Base-by-base conservation (phyloP, 2,329 filamentous ascomycete genomes). In the Aureobasidium sp. region DNA sequence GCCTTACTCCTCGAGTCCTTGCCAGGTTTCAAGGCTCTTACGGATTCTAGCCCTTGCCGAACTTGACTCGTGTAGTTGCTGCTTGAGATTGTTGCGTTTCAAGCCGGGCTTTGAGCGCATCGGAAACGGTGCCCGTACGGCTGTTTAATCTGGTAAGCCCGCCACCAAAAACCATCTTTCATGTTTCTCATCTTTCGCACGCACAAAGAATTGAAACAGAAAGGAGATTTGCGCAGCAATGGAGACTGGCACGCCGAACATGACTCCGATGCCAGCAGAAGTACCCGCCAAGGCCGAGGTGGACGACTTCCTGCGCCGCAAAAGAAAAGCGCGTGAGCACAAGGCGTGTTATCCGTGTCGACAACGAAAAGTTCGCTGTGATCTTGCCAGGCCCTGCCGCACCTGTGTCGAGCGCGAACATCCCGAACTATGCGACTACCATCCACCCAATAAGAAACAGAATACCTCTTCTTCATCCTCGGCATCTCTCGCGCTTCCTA, bases 331-430 rank as follows among this genome's bases (percentile, higher is more conserved):
- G 47, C 70, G 78, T 31, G 77, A 79, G 69, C 78, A 80, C 70
- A 80, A 79, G 71, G 77, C 77, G 47, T 79, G 78, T 67, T 79
- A 79, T 67, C 77, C 77, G 58, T 80, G 78, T 67, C 71, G 77
- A 45, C 77, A 73, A 64, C 65, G 72, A 9, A 74, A 74, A 64
- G 72, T 74, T 40, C 78, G 76, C 67, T 79, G 78, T 70, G 77
- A 79, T 65, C 67, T 74, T 11, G 68, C 67, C 46, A 67, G 77
- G 73, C 78, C 78, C 11, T 80, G 78, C 67, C 77, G 77, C 64
- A 79, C 77, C 57, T 80, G 78, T 67, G 73, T 78, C 60, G 77
- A 77, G 62, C 67, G 77, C 63, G 77, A 79, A 62, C 77, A 79
- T 60, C 77, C 77, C n/a, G 77, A 79, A 64, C 69, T 79, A 46